Base-by-base conservation (phyloP, 208 protist genomes). In the Acanthamoeba comandoni region DNA sequence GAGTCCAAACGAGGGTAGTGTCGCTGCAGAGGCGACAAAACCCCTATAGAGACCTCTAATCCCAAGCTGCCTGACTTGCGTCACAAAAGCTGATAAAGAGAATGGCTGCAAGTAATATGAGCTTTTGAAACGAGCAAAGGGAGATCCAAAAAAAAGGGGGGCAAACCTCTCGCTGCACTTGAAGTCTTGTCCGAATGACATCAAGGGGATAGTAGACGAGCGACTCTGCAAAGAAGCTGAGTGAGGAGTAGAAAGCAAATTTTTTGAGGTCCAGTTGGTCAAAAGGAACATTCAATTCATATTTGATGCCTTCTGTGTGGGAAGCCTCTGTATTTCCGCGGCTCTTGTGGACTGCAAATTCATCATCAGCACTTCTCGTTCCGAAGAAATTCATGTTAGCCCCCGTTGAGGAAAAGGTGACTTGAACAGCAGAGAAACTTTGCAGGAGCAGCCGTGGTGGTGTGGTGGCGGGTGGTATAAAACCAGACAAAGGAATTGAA, bases 201-300 rank as follows among this genome's bases (percentile, higher is more conserved):
- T 70, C 62, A 35, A 70, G 62, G 12, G 62, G 62, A 12, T 70
- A 70, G 17, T 70, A 70, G 62, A 70, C 17, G 62, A 70, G 62
- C 62, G 62, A 70, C 43, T 70, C 62, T 7, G 29, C 62, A 26
- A 70, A 70, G 62, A 70, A 70, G 4, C 29, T 35, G 62, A 70
- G 9, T 7, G 62, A 31, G 1, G 62, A 70, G 17, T 29, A 70
- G 62, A 70, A 70, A 2, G 62, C 62, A 12, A 70, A 70, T 35
- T 70, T 70, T 12, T 2, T 29, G 9, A 70, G 62, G 17, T 70
- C 62, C 9, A 70, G 17, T 17, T 70, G 29, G 13, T 9, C 62
- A 13, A 70, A 70, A 9, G 62, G 62, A 9, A 70, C 62, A 35
- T 35, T 35, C 62, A 70, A 29, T 24, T 70, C 62, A 12, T 70